Percentiles rank a stretch among this genome's conserved stretches.
These are phyloP conservation scores for Daedalea quercina DNA, from an alignment of 768 basidiomycete species.

Conservation along the genomic window DNA sequence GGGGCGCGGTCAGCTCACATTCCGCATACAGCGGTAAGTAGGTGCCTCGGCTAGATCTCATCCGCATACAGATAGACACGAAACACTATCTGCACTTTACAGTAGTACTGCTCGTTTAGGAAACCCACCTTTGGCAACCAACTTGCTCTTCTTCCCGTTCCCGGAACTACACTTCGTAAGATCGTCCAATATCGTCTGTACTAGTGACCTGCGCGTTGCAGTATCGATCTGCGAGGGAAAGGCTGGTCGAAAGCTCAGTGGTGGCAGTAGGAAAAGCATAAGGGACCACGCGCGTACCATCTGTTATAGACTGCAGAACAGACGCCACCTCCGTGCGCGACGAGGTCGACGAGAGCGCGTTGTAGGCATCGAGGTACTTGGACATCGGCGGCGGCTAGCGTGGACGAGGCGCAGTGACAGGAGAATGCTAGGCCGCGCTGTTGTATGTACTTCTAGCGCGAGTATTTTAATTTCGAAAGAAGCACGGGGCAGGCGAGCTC, in stretches of 20 bases:
- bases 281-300: slow-evolving; percentile 28
- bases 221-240: slow-evolving; percentile 41
- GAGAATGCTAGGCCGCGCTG: background rate
- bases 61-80: background rate
- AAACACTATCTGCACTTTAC: background rate
- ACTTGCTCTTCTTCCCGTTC: slow-evolving; percentile 36
- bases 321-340: slow-evolving; percentile 37
- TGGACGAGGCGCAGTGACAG: background rate
- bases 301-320: slow-evolving; percentile 45
- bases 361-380: slow-evolving; percentile 39
- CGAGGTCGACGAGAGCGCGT: slow-evolving; percentile 40
- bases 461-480: too few species aligned
- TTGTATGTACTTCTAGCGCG: background rate
- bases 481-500: background rate
- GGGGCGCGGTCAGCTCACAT: too few species aligned
- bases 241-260: slow-evolving; percentile 26
- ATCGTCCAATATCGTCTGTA: slow-evolving; percentile 30
- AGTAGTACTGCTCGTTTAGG: background rate
- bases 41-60: too few species aligned
- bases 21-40: too few species aligned
- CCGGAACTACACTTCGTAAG: slow-evolving; percentile 20
- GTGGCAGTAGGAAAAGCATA: background rate
- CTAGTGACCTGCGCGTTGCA: slow-evolving; percentile 43
- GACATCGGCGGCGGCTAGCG: slow-evolving; percentile 30
- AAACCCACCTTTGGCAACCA: slow-evolving; percentile 49